Evolutionary conservation across 495 filamentous ascomycete genomes (phyloP).

Genomic region (Cercophora scortea): DNA sequence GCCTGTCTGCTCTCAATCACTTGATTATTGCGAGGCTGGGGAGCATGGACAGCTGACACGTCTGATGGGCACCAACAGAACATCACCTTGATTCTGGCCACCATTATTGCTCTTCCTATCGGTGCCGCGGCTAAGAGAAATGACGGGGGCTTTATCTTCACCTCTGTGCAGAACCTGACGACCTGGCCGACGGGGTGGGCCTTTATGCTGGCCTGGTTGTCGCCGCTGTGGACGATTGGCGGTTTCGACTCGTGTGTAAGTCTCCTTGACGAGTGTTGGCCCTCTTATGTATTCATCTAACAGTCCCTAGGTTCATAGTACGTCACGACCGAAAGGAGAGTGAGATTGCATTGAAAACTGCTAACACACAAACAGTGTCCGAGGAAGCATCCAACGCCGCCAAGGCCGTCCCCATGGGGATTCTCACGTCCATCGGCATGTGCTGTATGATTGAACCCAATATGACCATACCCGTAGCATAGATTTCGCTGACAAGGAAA

Average conservation of each 20-base stretch:
- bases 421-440: conserved; percentile 45
- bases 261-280: neutral
- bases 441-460: conserved; percentile 33
- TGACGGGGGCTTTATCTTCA: conserved; percentile 41
- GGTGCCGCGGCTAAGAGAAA: conserved; percentile 36
- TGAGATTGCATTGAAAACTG: neutral
- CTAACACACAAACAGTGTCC: conserved; percentile 40
- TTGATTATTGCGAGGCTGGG: too few species aligned
- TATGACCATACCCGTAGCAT: too few species aligned
- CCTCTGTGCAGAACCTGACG: conserved; percentile 44
- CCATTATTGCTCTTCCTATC: conserved; percentile 58
- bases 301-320: neutral
- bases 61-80: conserved; percentile 24
- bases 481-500: neutral
- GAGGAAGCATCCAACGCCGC: conserved; percentile 59
- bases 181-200: conserved; percentile 55
- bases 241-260: conserved; percentile 31
- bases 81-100: conserved; percentile 54
- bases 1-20: neutral
- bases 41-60: neutral
- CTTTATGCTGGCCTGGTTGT: conserved; percentile 59
- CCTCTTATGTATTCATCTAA: neutral
- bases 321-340: neutral
- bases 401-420: conserved; percentile 54
- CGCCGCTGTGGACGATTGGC: conserved; percentile 62